These are phyloP conservation scores for Suillus occidentalis DNA, from an alignment of 768 basidiomycete genomes.

Conservation along the genomic window DNA sequence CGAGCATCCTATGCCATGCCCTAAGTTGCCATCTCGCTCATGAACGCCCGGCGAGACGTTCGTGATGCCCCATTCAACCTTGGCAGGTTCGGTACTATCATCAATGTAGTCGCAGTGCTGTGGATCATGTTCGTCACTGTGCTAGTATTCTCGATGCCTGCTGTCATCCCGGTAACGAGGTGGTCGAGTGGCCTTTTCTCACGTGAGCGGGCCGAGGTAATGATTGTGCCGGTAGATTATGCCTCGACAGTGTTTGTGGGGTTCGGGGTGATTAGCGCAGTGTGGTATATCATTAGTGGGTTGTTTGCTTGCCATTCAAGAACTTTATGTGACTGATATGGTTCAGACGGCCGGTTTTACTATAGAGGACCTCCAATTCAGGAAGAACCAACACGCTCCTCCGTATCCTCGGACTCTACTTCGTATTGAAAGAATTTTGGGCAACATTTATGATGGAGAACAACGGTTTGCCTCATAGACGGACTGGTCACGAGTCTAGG, in stretches of 20 bases:
- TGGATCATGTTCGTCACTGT: slow-evolving; percentile 65
- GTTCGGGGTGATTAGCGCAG: slow-evolving; percentile 54
- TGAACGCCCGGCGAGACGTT: slow-evolving; percentile 43
- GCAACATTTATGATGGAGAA: background rate
- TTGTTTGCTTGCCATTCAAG: slow-evolving; percentile 13
- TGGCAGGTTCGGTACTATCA: slow-evolving; percentile 42
- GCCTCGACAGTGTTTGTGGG: slow-evolving; percentile 68
- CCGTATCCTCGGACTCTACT: background rate
- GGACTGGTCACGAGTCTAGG: no score
- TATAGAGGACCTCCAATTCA: slow-evolving; percentile 46
- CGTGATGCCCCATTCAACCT: slow-evolving; percentile 50
- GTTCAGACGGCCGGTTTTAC: slow-evolving; percentile 42
- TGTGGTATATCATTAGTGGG: slow-evolving; percentile 62
- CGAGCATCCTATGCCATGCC: slow-evolving; percentile 66
- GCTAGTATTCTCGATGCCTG: slow-evolving; percentile 70
- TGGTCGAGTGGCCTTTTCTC: slow-evolving; percentile 29
- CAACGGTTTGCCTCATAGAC: no score
- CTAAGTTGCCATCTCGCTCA: slow-evolving; percentile 52
- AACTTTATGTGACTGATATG: background rate
- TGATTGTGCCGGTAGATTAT: slow-evolving; percentile 45
- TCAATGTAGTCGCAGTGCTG: slow-evolving; percentile 54
- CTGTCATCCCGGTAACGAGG: slow-evolving; percentile 53
- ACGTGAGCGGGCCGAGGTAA: background rate
- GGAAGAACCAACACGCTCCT: slow-evolving; percentile 12
- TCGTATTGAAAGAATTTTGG: background rate